Conservation (phyloP, 495 filamentous ascomycete genomes). For the Podospora australis region DNA sequence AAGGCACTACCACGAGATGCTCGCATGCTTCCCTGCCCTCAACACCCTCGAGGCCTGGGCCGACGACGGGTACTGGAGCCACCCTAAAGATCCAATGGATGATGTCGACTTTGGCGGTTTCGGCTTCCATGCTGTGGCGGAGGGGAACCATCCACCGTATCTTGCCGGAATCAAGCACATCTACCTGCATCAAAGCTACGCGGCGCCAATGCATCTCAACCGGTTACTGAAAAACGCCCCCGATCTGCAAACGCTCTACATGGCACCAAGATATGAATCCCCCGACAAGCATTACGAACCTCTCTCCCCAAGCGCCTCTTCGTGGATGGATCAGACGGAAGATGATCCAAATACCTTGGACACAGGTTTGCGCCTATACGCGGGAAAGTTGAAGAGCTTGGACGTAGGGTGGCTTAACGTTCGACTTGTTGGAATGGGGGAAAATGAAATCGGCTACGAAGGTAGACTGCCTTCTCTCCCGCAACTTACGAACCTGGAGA, state of each 20-base stretch:
- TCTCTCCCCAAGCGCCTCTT: too few relatives aligned
- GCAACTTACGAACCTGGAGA: conserved; percentile 11
- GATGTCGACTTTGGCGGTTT: neutral
- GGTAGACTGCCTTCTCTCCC: conserved; percentile 24
- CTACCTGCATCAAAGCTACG: conserved; percentile 25
- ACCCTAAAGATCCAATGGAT: conserved; percentile 1
- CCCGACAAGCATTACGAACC: neutral
- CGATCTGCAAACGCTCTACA: conserved; percentile 26
- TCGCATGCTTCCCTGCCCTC: conserved; percentile 17
- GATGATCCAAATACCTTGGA: conserved; percentile 22
- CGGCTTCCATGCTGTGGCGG: too few relatives aligned
- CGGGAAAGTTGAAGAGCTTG: conserved; percentile 21
- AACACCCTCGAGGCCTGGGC: conserved; percentile 23
- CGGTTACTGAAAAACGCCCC: conserved; percentile 23
- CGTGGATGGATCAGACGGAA: neutral
- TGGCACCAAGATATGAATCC: conserved; percentile 17
- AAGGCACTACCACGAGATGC: conserved; percentile 15
- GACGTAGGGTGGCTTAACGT: conserved; percentile 26
- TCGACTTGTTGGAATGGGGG: conserved; percentile 11
- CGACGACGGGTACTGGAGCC: conserved; percentile 24
- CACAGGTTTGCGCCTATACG: conserved; percentile 16
- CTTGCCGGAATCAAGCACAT: conserved; percentile 17
- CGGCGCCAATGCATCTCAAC: conserved; percentile 20
- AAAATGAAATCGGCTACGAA: conserved; percentile 18
- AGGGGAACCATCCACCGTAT: conserved; percentile 6